Evolutionary conservation across 345 rosid genomes (phyloP).

Genomic region (Euphorbia peplus): DNA sequence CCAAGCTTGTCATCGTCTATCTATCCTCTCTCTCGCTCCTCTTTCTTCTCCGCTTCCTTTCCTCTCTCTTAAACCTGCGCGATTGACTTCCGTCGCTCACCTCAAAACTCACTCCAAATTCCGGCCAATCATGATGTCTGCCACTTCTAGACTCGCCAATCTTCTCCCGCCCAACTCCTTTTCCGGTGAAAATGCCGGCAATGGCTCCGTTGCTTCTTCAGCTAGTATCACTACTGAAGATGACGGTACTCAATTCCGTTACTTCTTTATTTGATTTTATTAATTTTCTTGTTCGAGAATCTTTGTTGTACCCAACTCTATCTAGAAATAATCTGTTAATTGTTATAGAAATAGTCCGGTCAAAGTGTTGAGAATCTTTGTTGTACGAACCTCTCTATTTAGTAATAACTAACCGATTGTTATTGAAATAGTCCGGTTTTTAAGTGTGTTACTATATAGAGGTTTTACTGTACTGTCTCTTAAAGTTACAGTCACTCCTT

Average conservation of each 20-base stretch:
- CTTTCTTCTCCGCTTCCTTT: conserved; percentile 17
- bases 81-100: conserved; percentile 31
- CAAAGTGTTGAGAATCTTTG: too few relatives aligned
- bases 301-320: too few relatives aligned
- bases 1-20: conserved; percentile 47
- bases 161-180: conserved; percentile 42
- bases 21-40: conserved; percentile 34
- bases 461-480: too few relatives aligned
- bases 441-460: too few relatives aligned
- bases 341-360: too few relatives aligned
- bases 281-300: too few relatives aligned
- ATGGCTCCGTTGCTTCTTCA: conserved; percentile 36
- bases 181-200: conserved; percentile 42
- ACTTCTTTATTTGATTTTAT: not conserved
- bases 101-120: conserved; percentile 32
- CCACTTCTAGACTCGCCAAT: conserved; percentile 41
- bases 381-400: too few relatives aligned
- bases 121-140: conserved; percentile 35
- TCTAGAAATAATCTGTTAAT: too few relatives aligned
- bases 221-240: conserved; percentile 31
- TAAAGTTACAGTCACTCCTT: not conserved
- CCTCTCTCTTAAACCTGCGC: conserved; percentile 24
- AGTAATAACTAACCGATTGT: too few relatives aligned
- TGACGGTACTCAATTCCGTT: conserved; percentile 46
- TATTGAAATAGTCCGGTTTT: too few relatives aligned